These are phyloP conservation scores for Citrullus amarus DNA, from an alignment of 306 rosid species.

Conservation along the genomic window DNA sequence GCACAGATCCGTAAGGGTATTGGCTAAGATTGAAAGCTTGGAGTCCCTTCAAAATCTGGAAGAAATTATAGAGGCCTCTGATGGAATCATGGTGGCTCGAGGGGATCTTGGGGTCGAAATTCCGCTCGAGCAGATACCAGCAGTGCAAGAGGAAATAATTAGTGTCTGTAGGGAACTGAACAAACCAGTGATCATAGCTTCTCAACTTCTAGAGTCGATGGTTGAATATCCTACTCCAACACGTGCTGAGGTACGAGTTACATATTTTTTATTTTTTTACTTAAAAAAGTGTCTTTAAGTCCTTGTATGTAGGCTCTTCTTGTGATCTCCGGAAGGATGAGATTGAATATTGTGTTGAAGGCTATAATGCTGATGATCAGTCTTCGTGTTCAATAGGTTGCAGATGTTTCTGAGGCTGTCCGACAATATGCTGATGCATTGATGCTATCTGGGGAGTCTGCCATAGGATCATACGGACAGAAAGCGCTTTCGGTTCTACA, in stretches of 20 bases:
- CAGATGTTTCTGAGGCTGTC: slow-evolving; percentile 87
- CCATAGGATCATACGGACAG: slow-evolving; percentile 61
- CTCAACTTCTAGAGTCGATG: slow-evolving; percentile 94
- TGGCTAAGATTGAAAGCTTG: slow-evolving; percentile 85
- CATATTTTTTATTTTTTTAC: neutral
- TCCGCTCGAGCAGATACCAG: slow-evolving; percentile 82
- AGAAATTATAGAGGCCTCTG: slow-evolving; percentile 67
- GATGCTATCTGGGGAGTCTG: slow-evolving; percentile 87
- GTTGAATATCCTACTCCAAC: slow-evolving; percentile 97
- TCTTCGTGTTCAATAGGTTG: slow-evolving; percentile 46
- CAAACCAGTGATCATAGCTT: slow-evolving; percentile 87
- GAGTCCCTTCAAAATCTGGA: slow-evolving; percentile 63
- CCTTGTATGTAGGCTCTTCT: neutral
- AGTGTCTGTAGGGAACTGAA: slow-evolving; percentile 60
- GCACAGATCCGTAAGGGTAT: slow-evolving; percentile 49
- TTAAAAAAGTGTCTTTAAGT: no score
- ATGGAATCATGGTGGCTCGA: slow-evolving; percentile 87
- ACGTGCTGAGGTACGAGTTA: slow-evolving; percentile 63
- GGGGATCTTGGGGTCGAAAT: slow-evolving; percentile 89
- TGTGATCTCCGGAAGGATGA: neutral
- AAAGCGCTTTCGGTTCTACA: slow-evolving; percentile 72
- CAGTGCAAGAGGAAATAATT: slow-evolving; percentile 59
- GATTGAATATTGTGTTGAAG: neutral
- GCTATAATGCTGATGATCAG: neutral
- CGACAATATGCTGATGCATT: slow-evolving; percentile 79